Base-by-base conservation (phyloP, 257 asterid genomes). In the Hygrophila difformis region DNA sequence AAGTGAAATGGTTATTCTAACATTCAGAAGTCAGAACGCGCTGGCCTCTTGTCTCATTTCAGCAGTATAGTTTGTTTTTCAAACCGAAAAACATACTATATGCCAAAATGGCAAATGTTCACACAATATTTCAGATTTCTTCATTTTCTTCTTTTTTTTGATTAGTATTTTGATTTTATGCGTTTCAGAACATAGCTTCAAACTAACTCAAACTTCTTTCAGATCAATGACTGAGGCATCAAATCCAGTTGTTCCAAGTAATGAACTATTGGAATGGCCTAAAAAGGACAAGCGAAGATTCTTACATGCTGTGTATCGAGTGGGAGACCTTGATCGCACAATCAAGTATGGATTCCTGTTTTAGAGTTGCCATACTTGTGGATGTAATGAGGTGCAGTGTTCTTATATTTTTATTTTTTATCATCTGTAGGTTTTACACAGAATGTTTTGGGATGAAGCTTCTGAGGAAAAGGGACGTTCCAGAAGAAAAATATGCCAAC, bases 291-390 rank as follows among this genome's bases (percentile, higher is more conserved):
- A 82, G 54, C 94, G 77, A 18, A 67, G 98, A 29, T 57, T 89
- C 45, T 64, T 89, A 23, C 98, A 85, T 53, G 98, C 86, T 3
- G 98, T 89, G 34, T 89, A 82, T 61, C 94, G 98, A 5, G 98
- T 89, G 21, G 98, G 98, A 57, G 87, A 89, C 76, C 98, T 89
- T 18, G 96, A 89, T 9, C 87, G 87, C 44, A 82, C 98, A 51
- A 89, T 89, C 70, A 89, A 82, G 98, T 89, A 66, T 47, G 76
- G n/a, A 38, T n/a, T 39, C 42, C 15, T 7, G 43, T 44, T 59
- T 38, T 37, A 12, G 60, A 22, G 35, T 34, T 8, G 10, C 36
- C 10, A 33, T 18, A 17, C 21, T 34, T 55, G 10, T 16, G 38
- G 16, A 44, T 29, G 44, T 41, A 16, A 13, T 41, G 45, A 31